Evolutionary conservation across 768 basidiomycete genomes (phyloP).

Genomic region (Mycena leptocephala): DNA sequence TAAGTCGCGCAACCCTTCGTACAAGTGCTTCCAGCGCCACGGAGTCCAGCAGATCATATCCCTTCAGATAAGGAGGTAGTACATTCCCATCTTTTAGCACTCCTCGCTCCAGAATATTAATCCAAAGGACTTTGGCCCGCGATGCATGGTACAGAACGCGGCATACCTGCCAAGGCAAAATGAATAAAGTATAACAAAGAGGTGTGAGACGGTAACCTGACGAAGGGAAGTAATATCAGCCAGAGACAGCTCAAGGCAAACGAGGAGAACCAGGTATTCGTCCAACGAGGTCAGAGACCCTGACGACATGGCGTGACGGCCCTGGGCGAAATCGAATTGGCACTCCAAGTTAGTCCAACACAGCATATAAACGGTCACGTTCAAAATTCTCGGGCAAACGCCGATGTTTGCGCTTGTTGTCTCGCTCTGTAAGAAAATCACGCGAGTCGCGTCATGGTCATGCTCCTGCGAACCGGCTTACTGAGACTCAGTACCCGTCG

Average conservation of each 20-base stretch:
- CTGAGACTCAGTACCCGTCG: conserved; percentile 29
- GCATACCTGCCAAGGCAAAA: not conserved
- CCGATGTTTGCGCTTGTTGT: not conserved
- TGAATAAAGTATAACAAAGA: not conserved
- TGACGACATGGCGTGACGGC: too few relatives aligned
- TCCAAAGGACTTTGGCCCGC: not conserved
- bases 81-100: not conserved
- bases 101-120: not conserved
- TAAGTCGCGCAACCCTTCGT: not conserved
- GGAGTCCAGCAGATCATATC: not conserved
- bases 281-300: not conserved
- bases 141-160: not conserved
- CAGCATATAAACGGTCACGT: too few relatives aligned
- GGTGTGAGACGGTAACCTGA: not conserved
- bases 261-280: not conserved
- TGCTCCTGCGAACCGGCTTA: conserved; percentile 25
- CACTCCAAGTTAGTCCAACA: too few relatives aligned
- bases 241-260: not conserved
- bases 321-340: too few relatives aligned
- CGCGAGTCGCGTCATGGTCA: conserved; percentile 33
- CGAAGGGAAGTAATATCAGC: not conserved
- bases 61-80: conserved; percentile 2
- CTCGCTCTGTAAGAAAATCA: not conserved
- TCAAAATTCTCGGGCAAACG: not conserved
- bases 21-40: not conserved